A percentile compares a stretch with the other conserved stretches of the same genome.
Evolutionary conservation across 805 yeast species (phyloP).

Genomic region (Cyberlindnera maritima): DNA sequence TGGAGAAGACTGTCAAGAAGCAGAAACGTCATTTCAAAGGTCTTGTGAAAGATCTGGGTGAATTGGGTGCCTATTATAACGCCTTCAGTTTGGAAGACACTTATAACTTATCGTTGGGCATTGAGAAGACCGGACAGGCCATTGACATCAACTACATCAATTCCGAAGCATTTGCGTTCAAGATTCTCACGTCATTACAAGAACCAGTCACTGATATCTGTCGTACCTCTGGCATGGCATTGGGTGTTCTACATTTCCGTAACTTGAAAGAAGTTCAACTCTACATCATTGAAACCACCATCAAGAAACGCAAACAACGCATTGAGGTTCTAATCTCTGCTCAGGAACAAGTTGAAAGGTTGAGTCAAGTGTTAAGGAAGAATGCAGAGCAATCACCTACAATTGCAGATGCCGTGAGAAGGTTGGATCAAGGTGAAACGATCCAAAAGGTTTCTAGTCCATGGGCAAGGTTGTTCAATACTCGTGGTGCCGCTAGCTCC

Average conservation of each 20-base stretch:
- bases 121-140: slow-evolving; percentile 84
- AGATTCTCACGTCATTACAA: slow-evolving; percentile 34
- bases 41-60: slow-evolving; percentile 63
- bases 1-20: slow-evolving; percentile 25
- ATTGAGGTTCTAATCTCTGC: slow-evolving; percentile 32
- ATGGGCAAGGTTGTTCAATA: slow-evolving; percentile 26
- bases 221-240: slow-evolving; percentile 32
- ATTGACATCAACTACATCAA: slow-evolving; percentile 70
- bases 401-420: slow-evolving; percentile 30
- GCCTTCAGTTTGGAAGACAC: slow-evolving; percentile 53
- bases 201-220: slow-evolving; percentile 38
- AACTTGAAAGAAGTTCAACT: slow-evolving; percentile 53
- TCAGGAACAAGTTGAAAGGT: slow-evolving; percentile 30
- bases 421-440: slow-evolving; percentile 29
- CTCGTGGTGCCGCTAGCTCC: slow-evolving; percentile 5
- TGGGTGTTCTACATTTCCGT: slow-evolving; percentile 55
- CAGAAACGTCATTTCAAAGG: slow-evolving; percentile 43
- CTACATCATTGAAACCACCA: slow-evolving; percentile 38
- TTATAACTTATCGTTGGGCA: slow-evolving; percentile 45
- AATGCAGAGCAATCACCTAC: slow-evolving; percentile 37
- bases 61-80: slow-evolving; percentile 70
- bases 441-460: slow-evolving; percentile 21
- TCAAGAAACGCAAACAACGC: slow-evolving; percentile 33
- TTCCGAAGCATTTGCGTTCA: slow-evolving; percentile 38
- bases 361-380: slow-evolving; percentile 33